phyloP scores from a whole-genome alignment of 108 stramenopile species.

The Fragilaria radians region DNA sequence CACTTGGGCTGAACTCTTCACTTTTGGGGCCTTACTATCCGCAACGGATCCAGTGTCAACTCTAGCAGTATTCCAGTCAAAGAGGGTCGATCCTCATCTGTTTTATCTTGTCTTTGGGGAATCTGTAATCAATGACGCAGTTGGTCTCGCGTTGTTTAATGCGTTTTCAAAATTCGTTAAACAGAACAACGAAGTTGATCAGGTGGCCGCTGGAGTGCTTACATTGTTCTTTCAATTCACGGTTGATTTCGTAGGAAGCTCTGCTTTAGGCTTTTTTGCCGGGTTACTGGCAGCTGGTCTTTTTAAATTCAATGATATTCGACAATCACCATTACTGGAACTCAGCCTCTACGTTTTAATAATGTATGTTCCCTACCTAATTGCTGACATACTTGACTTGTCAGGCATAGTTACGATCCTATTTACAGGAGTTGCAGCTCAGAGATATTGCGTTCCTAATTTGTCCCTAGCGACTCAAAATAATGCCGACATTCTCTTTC shows the following conservation, averaged over 20 bases:
- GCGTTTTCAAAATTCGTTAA: constrained; percentile 52
- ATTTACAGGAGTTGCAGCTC: constrained; percentile 65
- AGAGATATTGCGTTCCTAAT: constrained; percentile 58
- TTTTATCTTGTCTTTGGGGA: constrained; percentile 91
- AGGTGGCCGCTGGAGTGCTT: constrained; percentile 22
- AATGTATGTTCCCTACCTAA: too few relatives aligned
- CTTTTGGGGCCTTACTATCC: constrained; percentile 75
- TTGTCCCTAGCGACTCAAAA: constrained; percentile 31
- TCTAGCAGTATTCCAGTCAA: constrained; percentile 71
- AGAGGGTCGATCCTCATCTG: constrained; percentile 66
- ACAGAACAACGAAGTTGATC: constrained; percentile 19
- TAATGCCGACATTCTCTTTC: constrained; percentile 49
- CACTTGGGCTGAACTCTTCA: constrained; percentile 48
- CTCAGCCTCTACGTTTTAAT: constrained; percentile 42
- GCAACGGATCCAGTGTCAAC: constrained; percentile 86
- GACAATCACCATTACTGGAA: constrained; percentile 45
- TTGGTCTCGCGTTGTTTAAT: constrained; percentile 75
- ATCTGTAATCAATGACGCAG: constrained; percentile 81
- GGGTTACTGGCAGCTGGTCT: constrained; percentile 41
- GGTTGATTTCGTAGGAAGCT: constrained; percentile 47
- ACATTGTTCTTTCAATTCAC: constrained; percentile 49
- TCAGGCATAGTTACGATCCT: constrained; percentile 84
- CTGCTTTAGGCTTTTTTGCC: constrained; percentile 39
- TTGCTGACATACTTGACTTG: constrained; percentile 65
- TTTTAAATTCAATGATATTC: constrained; percentile 57